Base-by-base conservation (phyloP, 2,329 filamentous ascomycete species). In the Ceratocystiopsis sp. region DNA sequence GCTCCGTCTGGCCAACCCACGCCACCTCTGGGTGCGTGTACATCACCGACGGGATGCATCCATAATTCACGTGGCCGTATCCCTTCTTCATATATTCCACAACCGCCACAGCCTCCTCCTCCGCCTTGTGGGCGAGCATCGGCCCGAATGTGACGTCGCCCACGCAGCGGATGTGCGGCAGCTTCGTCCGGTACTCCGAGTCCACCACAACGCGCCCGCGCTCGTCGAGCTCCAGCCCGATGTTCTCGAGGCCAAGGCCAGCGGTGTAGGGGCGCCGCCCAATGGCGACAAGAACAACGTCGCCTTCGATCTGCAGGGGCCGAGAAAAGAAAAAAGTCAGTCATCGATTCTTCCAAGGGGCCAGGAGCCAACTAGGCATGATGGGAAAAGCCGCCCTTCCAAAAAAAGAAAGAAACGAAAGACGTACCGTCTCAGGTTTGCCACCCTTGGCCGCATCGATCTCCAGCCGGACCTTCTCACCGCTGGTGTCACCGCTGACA, bases 71-170 rank as follows among this genome's bases (percentile, higher is more conserved):
- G 65, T 98, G 91, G 46, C 91, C 91, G 64, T 93, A 82, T 52
- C 86, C 86, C 73, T 96, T 96, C 69, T 84, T 89, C 65, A 98
- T 91, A 71, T 86, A 96, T 66, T 98, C 91, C 49, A 96, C 73
- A 45, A 80, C 89, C 32, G 91, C 91, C 50, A 96, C 87, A 47
- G 75, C 91, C 67, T 98, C 91, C 67, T 98, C 91, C 67, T 98
- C 91, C 42, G 91, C 91, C 75, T 98, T 98, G 75, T 98, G 91
- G 43, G 91, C 91, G 57, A 98, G 79, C 91, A 98, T 98, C 57
- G 87, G 87, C 11, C 91, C 91, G 61, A 98, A 98, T 39, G 91
- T 98, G 59, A 78, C 84, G 63, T 96, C 91, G 58, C 91, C 91
- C 52, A 96, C 82, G 56, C 89, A 91, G 55, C 91, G 87, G 62